These are phyloP conservation scores for Vanrija sp. DNA, from an alignment of 1,284 basidiomycete species.

Conservation along the genomic window DNA sequence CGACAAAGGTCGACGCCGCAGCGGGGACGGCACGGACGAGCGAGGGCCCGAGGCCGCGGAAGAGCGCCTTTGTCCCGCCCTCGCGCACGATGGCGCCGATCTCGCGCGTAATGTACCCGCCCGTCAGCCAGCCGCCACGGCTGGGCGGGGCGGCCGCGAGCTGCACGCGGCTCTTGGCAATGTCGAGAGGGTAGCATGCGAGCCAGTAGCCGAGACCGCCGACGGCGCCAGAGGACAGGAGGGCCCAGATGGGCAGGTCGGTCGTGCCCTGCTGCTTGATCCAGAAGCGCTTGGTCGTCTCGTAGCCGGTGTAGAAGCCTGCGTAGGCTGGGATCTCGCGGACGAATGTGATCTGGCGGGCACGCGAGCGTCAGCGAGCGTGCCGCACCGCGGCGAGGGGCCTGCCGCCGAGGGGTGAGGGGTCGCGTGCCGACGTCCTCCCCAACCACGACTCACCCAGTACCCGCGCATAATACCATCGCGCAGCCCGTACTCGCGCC, in stretches of 20 bases:
- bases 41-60: slow-evolving; percentile 67
- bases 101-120: slow-evolving; percentile 70
- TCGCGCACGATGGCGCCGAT: slow-evolving; percentile 65
- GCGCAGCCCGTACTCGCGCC: slow-evolving; percentile 74
- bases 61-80: slow-evolving; percentile 68
- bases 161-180: slow-evolving; percentile 86
- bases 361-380: not conserved
- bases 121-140: slow-evolving; percentile 58
- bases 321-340: slow-evolving; percentile 95
- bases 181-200: slow-evolving; percentile 85
- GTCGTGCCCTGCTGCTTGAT: slow-evolving; percentile 20
- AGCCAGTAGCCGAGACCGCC: slow-evolving; percentile 95
- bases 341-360: slow-evolving; percentile 72
- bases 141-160: slow-evolving; percentile 70
- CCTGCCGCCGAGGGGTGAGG: not conserved
- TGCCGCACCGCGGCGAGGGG: too few relatives aligned
- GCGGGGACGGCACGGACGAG: slow-evolving; percentile 77
- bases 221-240: slow-evolving; percentile 77
- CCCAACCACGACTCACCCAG: slow-evolving; percentile 60
- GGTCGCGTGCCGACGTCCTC: not conserved
- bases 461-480: slow-evolving; percentile 93
- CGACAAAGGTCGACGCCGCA: slow-evolving; percentile 86
- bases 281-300: slow-evolving; percentile 79
- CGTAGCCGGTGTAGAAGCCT: slow-evolving; percentile 72
- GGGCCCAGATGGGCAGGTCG: slow-evolving; percentile 77